These are phyloP conservation scores for Xylaria cubensis DNA, from an alignment of 495 filamentous ascomycete genomes.

Conservation along the genomic window DNA sequence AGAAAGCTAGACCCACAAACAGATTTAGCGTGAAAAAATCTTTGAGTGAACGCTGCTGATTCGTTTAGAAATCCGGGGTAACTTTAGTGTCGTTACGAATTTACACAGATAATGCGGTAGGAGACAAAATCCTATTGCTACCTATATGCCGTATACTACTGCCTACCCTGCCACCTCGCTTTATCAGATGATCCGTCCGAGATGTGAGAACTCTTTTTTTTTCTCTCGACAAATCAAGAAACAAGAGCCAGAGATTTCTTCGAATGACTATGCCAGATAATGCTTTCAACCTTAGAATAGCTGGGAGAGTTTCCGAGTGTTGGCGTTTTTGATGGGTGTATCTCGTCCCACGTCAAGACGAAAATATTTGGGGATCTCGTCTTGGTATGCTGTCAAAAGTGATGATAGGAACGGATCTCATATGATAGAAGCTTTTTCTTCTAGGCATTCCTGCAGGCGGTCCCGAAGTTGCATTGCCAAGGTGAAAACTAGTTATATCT, in stretches of 20 bases:
- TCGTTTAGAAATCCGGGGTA: too few relatives aligned
- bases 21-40: too few relatives aligned
- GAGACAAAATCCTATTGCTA: background rate
- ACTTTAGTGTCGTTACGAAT: too few relatives aligned
- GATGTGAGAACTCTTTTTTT: background rate
- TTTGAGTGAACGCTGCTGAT: too few relatives aligned
- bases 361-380: background rate
- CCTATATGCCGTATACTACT: background rate
- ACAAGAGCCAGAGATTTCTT: background rate
- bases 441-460: background rate
- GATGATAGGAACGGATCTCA: background rate
- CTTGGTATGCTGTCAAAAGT: conserved; percentile 3
- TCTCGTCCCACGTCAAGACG: background rate
- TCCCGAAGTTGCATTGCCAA: conserved; percentile 15
- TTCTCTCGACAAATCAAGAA: background rate
- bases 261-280: background rate
- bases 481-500: conserved; percentile 8
- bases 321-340: background rate
- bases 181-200: background rate
- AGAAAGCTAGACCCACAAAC: too few relatives aligned
- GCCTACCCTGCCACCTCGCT: background rate
- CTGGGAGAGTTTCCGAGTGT: background rate
- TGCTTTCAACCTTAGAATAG: background rate
- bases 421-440: background rate
- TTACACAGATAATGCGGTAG: too few relatives aligned